Evolutionary conservation across 176 grass and related monocot species (phyloP).

Genomic region (Carex kokanica): DNA sequence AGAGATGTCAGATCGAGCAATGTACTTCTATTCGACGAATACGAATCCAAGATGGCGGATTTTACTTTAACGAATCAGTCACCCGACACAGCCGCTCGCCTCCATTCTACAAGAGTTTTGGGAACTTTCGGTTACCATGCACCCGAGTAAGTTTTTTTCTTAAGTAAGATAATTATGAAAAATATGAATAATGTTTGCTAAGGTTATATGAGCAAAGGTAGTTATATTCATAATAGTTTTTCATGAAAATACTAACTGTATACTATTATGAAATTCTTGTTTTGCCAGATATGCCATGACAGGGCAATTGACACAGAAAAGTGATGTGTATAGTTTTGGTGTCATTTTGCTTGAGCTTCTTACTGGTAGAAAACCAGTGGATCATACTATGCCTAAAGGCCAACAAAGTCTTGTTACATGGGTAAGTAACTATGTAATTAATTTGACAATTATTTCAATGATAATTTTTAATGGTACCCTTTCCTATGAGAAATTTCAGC

Average conservation of each 20-base stretch:
- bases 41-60: slow-evolving; percentile 58
- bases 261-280: background rate
- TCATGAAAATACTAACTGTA: background rate
- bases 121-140: slow-evolving; percentile 87
- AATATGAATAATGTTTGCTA: background rate
- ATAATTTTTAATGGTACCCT: background rate
- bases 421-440: slow-evolving; percentile 30
- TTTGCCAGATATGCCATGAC: slow-evolving; percentile 74
- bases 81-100: slow-evolving; percentile 52
- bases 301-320: slow-evolving; percentile 81
- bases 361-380: slow-evolving; percentile 74
- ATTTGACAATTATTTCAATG: background rate
- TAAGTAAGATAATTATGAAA: background rate
- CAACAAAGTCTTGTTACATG: slow-evolving; percentile 90
- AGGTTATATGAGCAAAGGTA: background rate
- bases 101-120: slow-evolving; percentile 74
- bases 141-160: slow-evolving; percentile 50
- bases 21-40: slow-evolving; percentile 70
- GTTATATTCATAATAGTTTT: background rate
- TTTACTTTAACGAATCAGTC: slow-evolving; percentile 84
- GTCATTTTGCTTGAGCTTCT: slow-evolving; percentile 76
- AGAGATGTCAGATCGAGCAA: slow-evolving; percentile 85
- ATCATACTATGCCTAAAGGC: slow-evolving; percentile 84
- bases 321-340: slow-evolving; percentile 75
- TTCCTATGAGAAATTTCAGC: background rate